Percentiles rank a stretch among this genome's conserved stretches.
These are phyloP conservation scores for Coemansia sp. DNA, from an alignment of 192 early-diverging fungal genomes.

Conservation along the genomic window DNA sequence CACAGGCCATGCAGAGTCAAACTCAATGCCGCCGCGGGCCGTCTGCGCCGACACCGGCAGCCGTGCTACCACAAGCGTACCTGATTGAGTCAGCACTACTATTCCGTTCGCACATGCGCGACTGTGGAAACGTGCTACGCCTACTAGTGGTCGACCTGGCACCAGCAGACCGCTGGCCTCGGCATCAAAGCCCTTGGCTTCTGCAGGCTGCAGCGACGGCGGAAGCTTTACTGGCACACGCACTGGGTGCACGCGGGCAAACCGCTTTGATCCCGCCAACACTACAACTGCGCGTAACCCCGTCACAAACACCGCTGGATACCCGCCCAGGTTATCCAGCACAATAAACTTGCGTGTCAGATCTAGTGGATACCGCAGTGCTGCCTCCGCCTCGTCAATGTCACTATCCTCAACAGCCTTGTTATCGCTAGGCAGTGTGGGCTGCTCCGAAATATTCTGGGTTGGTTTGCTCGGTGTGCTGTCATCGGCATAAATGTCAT, in stretches of 20 bases:
- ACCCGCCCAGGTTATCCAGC: constrained; percentile 45
- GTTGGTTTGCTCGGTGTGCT: neutral
- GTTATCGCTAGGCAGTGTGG: neutral
- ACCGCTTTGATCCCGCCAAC: constrained; percentile 37
- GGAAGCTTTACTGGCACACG: constrained; percentile 29
- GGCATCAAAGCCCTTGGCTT: constrained; percentile 19
- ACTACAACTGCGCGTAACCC: constrained; percentile 34
- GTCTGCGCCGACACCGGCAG: constrained; percentile 21
- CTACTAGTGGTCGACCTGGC: constrained; percentile 23
- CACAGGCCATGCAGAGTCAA: constrained; percentile 51
- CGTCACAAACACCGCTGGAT: constrained; percentile 37
- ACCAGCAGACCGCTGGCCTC: constrained; percentile 22
- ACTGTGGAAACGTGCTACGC: constrained; percentile 46
- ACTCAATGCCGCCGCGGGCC: constrained; percentile 40
- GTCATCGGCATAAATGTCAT: constrained; percentile 13
- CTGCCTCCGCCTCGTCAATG: neutral
- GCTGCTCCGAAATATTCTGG: neutral
- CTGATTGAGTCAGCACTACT: constrained; percentile 41
- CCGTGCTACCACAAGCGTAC: constrained; percentile 34
- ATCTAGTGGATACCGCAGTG: constrained; percentile 11
- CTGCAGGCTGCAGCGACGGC: constrained; percentile 11
- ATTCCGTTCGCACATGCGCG: constrained; percentile 39
- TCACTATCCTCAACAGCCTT: neutral
- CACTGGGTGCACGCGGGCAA: constrained; percentile 49
- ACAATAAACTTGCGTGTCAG: constrained; percentile 28